Conservation (phyloP, 495 filamentous ascomycete genomes). For the Aspergillus saccharolyticus region DNA sequence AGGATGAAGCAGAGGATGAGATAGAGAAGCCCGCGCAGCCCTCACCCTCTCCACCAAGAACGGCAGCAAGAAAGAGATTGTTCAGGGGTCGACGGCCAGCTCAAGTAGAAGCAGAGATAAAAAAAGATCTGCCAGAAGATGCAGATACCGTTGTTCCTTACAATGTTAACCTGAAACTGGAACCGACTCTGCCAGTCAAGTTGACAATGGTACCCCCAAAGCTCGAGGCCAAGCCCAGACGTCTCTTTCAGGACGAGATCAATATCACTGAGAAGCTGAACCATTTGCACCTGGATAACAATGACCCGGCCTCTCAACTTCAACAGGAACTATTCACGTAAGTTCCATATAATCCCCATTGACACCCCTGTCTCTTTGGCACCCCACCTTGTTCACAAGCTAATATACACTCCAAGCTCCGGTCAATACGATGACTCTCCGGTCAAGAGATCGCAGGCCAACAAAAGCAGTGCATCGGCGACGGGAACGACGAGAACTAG, state of each 20-base stretch:
- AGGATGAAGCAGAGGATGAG: constrained; percentile 30
- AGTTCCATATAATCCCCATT: constrained; percentile 1
- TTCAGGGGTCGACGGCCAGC: constrained; percentile 33
- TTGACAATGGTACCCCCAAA: constrained; percentile 16
- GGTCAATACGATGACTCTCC: constrained; percentile 19
- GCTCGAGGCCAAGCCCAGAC: constrained; percentile 13
- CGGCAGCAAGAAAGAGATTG: constrained; percentile 31
- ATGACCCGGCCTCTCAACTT: constrained; percentile 21
- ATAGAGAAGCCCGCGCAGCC: constrained; percentile 13
- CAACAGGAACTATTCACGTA: constrained; percentile 22
- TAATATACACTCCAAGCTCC: neutral
- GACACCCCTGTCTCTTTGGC: neutral
- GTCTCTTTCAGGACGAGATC: constrained; percentile 23
- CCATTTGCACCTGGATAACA: constrained; percentile 22
- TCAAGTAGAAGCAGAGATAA: constrained; percentile 15
- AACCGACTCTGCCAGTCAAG: constrained; percentile 20
- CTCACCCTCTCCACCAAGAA: constrained; percentile 22
- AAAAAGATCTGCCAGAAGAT: constrained; percentile 10
- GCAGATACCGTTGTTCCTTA: neutral
- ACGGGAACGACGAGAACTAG: neutral
- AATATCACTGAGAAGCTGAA: constrained; percentile 23
- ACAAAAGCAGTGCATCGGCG: constrained; percentile 13
- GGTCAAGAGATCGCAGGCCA: constrained; percentile 10
- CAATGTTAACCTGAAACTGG: constrained; percentile 16
- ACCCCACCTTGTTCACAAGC: neutral